A percentile compares a stretch with the other conserved stretches of the same genome.
Evolutionary conservation across 139 green algal species (phyloP).

Genomic region (Mesostigma viride): DNA sequence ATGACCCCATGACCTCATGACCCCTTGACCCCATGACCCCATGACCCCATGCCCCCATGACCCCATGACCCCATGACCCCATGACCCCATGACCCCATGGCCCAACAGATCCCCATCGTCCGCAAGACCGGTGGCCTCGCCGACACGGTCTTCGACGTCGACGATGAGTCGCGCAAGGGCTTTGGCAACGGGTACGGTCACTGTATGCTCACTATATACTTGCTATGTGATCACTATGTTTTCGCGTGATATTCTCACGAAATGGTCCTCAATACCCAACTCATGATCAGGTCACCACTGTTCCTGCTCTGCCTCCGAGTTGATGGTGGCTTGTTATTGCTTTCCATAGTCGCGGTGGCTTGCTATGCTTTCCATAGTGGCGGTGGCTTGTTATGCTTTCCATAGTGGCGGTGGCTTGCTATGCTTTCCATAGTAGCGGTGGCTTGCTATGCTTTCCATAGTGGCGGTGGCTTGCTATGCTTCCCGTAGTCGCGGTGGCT

Average conservation of each 20-base stretch:
- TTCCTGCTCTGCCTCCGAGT: background rate
- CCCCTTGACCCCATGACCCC: no score
- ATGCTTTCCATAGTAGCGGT: no score
- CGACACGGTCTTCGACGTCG: constrained; percentile 41
- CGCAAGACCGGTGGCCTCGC: constrained; percentile 31
- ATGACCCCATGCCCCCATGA: no score
- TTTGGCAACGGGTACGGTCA: constrained; percentile 28
- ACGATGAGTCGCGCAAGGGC: constrained; percentile 17
- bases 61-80: no score
- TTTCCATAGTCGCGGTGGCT: background rate
- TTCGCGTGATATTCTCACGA: background rate
- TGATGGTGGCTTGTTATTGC: background rate
- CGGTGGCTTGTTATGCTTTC: no score
- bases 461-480: background rate
- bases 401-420: no score
- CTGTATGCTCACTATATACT: no score
- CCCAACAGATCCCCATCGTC: constrained; percentile 23
- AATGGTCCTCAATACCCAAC: background rate
- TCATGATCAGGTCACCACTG: background rate
- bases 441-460: no score
- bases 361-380: no score
- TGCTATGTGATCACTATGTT: background rate
- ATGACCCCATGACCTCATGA: no score
- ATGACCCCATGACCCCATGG: no score
- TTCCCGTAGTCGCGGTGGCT: background rate